Conservation (phyloP, 2,329 filamentous ascomycete genomes). For the Talaromyces sp. region DNA sequence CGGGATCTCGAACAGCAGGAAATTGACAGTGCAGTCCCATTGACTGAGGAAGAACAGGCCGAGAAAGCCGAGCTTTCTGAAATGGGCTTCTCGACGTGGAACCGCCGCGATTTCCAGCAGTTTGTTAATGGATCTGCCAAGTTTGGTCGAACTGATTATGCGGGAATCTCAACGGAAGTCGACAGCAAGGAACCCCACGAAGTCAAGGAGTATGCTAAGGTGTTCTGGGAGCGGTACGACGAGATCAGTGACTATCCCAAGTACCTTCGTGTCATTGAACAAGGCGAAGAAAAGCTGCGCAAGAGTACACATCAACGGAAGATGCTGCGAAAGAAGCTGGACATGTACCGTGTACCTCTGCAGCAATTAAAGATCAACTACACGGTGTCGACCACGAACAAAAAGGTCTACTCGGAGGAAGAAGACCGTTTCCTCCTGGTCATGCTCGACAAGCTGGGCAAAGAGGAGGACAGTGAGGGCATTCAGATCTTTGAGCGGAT, state of each 20-base stretch:
- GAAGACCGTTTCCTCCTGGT: conserved; percentile 94
- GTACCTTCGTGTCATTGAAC: conserved; percentile 81
- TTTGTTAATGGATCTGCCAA: conserved; percentile 94
- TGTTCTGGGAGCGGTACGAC: conserved; percentile 92
- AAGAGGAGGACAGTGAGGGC: conserved; percentile 60
- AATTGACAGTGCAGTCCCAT: conserved; percentile 82
- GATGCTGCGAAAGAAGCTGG: conserved; percentile 90
- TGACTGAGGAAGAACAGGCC: conserved; percentile 83
- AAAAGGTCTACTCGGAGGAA: conserved; percentile 98
- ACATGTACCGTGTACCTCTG: conserved; percentile 91
- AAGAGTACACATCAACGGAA: conserved; percentile 90
- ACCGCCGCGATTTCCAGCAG: conserved; percentile 94
- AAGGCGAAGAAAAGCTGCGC: conserved; percentile 82
- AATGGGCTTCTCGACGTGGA: conserved; percentile 91
- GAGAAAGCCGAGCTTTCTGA: conserved; percentile 77
- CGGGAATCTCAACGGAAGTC: conserved; percentile 78
- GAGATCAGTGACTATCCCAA: conserved; percentile 87
- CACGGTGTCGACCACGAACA: conserved; percentile 97
- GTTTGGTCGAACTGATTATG: conserved; percentile 81
- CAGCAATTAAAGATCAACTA: conserved; percentile 99
- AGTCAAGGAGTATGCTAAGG: conserved; percentile 84
- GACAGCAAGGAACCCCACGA: conserved; percentile 83
- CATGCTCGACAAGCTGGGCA: conserved; percentile 85
- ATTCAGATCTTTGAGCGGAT: conserved; percentile 74
- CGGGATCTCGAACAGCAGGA: conserved; percentile 81